Conservation (phyloP, 305 asterid genomes). For the Plantago coronopus region DNA sequence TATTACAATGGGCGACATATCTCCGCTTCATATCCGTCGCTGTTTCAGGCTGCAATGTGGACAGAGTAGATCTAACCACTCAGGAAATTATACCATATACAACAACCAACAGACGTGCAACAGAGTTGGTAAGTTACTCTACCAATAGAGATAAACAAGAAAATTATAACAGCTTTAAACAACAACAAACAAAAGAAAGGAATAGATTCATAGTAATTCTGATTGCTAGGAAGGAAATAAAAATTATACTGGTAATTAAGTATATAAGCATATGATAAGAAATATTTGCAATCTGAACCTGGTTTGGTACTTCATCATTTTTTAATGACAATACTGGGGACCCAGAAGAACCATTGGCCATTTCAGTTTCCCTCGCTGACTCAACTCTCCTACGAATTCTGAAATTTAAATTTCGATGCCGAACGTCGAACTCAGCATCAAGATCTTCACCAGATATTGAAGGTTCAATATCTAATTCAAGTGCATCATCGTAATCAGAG, state of each 20-base stretch:
- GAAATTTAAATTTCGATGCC: conserved; percentile 66
- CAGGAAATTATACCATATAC: conserved; percentile 1
- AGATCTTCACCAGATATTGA: conserved; percentile 58
- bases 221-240: conserved; percentile 1
- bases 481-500: conserved; percentile 82
- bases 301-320: conserved; percentile 47
- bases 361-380: conserved; percentile 43
- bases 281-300: conserved; percentile 41
- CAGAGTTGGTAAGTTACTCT: no score
- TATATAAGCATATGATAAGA: no score
- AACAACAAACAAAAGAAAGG: background rate
- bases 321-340: conserved; percentile 42
- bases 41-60: conserved; percentile 67
- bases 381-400: conserved; percentile 62
- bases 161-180: background rate
- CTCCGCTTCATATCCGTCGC: conserved; percentile 89
- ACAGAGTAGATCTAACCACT: conserved; percentile 18
- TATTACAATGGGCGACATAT: conserved; percentile 90
- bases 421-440: conserved; percentile 46
- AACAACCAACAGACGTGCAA: conserved; percentile 6
- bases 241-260: no score
- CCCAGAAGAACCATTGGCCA: conserved; percentile 42
- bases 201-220: background rate
- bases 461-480: conserved; percentile 78
- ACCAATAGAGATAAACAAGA: background rate